These are phyloP conservation scores for Psilocybe sp. DNA, from an alignment of 768 basidiomycete genomes.

Conservation along the genomic window DNA sequence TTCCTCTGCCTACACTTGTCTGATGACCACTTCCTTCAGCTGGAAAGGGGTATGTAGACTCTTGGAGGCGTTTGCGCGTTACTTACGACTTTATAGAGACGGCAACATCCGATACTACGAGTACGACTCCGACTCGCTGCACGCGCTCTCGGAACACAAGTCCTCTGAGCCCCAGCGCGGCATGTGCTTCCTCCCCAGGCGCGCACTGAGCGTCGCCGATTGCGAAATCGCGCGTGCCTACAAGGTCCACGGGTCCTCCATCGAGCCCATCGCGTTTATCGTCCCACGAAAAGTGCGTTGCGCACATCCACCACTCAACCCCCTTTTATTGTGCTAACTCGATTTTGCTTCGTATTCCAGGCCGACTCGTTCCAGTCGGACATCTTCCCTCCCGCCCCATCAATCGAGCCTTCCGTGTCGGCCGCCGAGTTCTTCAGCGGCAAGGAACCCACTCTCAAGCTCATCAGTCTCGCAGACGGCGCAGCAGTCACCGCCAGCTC, in stretches of 20 bases:
- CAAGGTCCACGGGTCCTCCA: conserved; percentile 69
- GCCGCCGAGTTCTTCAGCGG: conserved; percentile 88
- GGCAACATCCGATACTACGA: conserved; percentile 99
- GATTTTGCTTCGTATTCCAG: conserved; percentile 32
- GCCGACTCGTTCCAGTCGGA: conserved; percentile 96
- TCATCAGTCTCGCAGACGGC: conserved; percentile 79
- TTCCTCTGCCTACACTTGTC: background rate
- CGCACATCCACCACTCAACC: no score
- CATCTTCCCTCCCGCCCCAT: conserved; percentile 91
- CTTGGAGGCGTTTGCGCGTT: conserved; percentile 1
- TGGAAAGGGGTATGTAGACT: conserved; percentile 70
- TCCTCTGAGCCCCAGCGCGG: conserved; percentile 92
- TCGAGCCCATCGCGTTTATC: conserved; percentile 94
- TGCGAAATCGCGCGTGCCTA: conserved; percentile 96
- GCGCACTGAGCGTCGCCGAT: conserved; percentile 82
- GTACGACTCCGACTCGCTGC: conserved; percentile 82
- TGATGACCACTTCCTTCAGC: conserved; percentile 37
- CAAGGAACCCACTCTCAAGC: conserved; percentile 73
- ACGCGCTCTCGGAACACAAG: conserved; percentile 80
- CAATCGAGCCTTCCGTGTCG: conserved; percentile 72
- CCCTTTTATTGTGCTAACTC: background rate
- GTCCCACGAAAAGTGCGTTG: conserved; percentile 84
- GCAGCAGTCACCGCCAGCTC: conserved; percentile 29
- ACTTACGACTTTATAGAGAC: conserved; percentile 48
- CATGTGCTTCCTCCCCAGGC: conserved; percentile 94